Percentiles rank a stretch among this genome's conserved stretches.
Evolutionary conservation across 495 filamentous ascomycete species (phyloP).

Genomic region (Lentithecium fluviatile): DNA sequence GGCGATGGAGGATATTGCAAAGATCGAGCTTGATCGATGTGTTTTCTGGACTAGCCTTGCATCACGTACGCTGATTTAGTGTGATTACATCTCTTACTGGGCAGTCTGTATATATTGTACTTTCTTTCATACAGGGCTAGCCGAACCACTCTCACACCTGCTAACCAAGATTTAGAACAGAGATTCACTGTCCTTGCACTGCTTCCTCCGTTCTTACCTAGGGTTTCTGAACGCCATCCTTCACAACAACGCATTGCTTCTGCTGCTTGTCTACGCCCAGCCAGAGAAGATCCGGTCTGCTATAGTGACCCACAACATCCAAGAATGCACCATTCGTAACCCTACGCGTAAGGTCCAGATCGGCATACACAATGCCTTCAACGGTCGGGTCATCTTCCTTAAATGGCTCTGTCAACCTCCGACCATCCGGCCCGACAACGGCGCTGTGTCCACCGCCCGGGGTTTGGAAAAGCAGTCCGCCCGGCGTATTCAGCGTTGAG

Average conservation of each 20-base stretch:
- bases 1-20: no score
- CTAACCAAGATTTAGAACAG: no score
- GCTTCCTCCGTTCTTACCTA: no score
- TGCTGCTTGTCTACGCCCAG: constrained; percentile 47
- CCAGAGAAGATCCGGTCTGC: constrained; percentile 56
- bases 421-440: constrained; percentile 56
- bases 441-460: constrained; percentile 53
- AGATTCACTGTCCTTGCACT: no score
- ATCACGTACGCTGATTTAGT: no score
- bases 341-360: constrained; percentile 48
- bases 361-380: constrained; percentile 52
- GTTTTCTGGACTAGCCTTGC: no score
- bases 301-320: constrained; percentile 53
- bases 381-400: constrained; percentile 17
- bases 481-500: constrained; percentile 43
- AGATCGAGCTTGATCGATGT: no score
- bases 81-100: no score
- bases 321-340: constrained; percentile 44
- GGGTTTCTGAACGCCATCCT: no score
- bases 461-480: constrained; percentile 39
- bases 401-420: constrained; percentile 45
- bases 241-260: constrained; percentile 26
- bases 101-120: no score
- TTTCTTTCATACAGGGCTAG: no score
- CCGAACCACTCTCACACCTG: no score